A percentile compares a stretch with the other conserved stretches of the same genome.
Conservation (phyloP, 164 flowering plant genomes). For the Pachysandra terminalis region DNA sequence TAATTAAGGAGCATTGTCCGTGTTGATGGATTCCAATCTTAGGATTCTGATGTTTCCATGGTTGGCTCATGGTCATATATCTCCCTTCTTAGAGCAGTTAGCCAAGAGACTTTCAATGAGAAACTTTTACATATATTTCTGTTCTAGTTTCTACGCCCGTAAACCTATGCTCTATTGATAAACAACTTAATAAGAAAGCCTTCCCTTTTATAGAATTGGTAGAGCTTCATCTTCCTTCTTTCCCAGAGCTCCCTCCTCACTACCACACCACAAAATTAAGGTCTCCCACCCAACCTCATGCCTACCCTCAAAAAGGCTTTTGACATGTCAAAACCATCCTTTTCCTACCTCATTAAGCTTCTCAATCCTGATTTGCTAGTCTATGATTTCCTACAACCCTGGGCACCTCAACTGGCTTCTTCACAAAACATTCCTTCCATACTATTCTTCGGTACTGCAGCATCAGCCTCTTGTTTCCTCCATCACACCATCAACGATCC, state of each 20-base stretch:
- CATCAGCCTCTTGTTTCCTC: slow-evolving; percentile 6
- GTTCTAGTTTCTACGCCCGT: slow-evolving; percentile 44
- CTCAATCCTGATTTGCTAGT: slow-evolving; percentile 15
- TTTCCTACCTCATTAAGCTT: slow-evolving; percentile 22
- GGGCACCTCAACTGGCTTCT: slow-evolving; percentile 26
- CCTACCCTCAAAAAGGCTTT: slow-evolving; percentile 32
- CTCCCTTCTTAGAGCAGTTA: slow-evolving; percentile 38
- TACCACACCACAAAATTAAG: slow-evolving; percentile 39
- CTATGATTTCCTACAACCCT: slow-evolving; percentile 15
- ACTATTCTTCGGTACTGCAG: slow-evolving; percentile 10
- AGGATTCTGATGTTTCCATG: background rate
- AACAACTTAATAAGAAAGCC: slow-evolving; percentile 4
- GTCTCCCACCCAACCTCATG: slow-evolving; percentile 34
- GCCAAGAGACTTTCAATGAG: slow-evolving; percentile 30
- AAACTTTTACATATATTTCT: slow-evolving; percentile 32
- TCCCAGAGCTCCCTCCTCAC: slow-evolving; percentile 37
- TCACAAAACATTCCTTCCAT: slow-evolving; percentile 15
- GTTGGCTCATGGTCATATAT: slow-evolving; percentile 36
- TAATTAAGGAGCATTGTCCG: background rate
- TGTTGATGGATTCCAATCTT: background rate
- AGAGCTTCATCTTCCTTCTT: slow-evolving; percentile 29
- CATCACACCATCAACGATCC: background rate
- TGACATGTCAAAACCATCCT: slow-evolving; percentile 22
- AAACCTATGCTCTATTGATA: slow-evolving; percentile 32
- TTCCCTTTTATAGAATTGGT: slow-evolving; percentile 25